A percentile compares a stretch with the other conserved stretches of the same genome.
phyloP scores from a whole-genome alignment of 2,329 filamentous ascomycete species.

The Botrytis cinerea region DNA sequence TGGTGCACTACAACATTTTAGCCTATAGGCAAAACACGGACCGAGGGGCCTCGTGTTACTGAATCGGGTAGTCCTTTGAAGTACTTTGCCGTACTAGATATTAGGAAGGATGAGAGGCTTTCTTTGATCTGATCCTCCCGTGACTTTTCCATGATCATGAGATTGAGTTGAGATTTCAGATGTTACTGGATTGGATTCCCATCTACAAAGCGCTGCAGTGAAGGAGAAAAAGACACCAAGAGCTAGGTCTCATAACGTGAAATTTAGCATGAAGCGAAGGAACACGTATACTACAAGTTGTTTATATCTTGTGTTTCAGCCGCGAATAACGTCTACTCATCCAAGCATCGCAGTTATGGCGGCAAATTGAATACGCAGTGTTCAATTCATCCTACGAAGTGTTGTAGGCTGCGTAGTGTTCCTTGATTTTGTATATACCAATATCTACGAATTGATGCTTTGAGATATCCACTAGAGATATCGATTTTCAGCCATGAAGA shows the following conservation, averaged over 20 bases:
- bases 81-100: background rate
- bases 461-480: background rate
- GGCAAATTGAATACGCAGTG: background rate
- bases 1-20: background rate
- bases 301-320: background rate
- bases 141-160: background rate
- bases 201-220: background rate
- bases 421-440: background rate
- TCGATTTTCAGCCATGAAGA: background rate
- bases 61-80: background rate
- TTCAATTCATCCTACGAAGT: background rate
- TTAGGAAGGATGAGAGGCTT: background rate
- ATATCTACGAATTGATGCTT: background rate
- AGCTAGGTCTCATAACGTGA: background rate
- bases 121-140: background rate
- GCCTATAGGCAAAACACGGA: background rate
- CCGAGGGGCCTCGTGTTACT: constrained; percentile 3
- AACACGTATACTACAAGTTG: background rate
- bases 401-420: background rate
- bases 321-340: background rate
- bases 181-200: background rate
- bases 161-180: background rate
- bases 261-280: background rate
- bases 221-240: background rate
- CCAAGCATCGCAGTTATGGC: background rate